These are phyloP conservation scores for Trichoderma sp. DNA, from an alignment of 2,329 filamentous ascomycete species.

Conservation along the genomic window DNA sequence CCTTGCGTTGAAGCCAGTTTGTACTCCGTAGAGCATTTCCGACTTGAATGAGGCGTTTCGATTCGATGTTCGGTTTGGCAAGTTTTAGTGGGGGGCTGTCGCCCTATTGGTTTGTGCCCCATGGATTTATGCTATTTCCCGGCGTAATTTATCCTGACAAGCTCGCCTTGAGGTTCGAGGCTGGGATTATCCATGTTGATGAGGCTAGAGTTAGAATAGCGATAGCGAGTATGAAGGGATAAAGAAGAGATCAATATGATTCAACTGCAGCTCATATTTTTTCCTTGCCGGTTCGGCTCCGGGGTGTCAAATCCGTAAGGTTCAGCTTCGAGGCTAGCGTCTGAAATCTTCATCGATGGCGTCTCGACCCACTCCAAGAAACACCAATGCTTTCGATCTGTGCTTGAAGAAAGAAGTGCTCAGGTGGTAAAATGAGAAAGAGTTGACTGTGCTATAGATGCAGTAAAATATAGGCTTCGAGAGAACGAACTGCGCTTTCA, in stretches of 20 bases:
- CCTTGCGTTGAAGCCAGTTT: not conserved
- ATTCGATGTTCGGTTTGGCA: not conserved
- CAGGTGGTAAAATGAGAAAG: not conserved
- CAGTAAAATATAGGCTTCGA: not conserved
- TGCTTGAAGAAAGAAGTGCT: not conserved
- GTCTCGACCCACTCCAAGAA: not conserved
- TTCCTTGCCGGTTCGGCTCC: not conserved
- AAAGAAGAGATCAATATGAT: not conserved
- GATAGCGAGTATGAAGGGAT: not conserved
- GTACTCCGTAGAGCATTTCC: not conserved
- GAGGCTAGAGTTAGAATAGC: not conserved
- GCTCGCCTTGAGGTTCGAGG: not conserved
- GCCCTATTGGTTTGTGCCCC: not conserved
- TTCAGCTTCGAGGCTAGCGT: not conserved
- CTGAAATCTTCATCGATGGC: not conserved
- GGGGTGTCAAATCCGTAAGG: not conserved
- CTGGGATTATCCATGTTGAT: not conserved
- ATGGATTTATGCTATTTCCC: not conserved
- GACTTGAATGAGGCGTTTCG: not conserved
- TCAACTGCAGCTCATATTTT: not conserved
- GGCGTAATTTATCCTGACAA: not conserved
- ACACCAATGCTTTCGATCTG: not conserved
- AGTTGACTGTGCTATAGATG: not conserved
- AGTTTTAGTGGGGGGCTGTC: constrained; percentile 11
- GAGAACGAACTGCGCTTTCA: not conserved